Evolutionary conservation across 495 filamentous ascomycete genomes (phyloP), one percentile per base, ranked within the genome.

Genomic region (Pyrenula aspistea): DNA sequence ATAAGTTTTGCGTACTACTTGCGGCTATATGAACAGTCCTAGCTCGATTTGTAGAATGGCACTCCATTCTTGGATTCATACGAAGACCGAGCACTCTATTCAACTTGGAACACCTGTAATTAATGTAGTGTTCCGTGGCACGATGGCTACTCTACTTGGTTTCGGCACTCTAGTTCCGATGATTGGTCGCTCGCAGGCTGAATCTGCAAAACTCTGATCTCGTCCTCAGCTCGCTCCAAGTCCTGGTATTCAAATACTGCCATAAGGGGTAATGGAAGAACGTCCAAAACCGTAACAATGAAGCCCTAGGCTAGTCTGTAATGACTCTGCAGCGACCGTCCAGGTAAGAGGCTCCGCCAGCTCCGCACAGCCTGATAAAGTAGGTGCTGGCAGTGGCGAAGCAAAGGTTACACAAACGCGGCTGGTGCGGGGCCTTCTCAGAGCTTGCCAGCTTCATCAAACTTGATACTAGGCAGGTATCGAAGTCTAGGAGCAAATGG

Each of bases 311-410:
- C 31, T 42, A 42, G n/a, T n/a, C n/a, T n/a, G 31, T 42, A 42
- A 42, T 42, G 31, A 42, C 15, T 42, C 31, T 42, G 31, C 31
- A 42, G 31, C 31, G 31, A 42, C 31, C 4, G 15, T 15, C 31
- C 15, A 42, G 15, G 31, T 42, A 15, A 42, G 31, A 42, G 31
- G 31, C 31, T 42, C 31, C 31, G 31, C 31, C 31, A 15, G 31
- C 31, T 4, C 31, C 31, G 31, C 31, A 42, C 31, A 42, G 31
- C 31, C 31, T 42, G 50, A 55, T 53, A 57, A 60, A 21, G 62
- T 62, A 42, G 50, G 60, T 56, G 51, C 55, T 54, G 60, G 62
- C 4, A 55, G 62, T 31, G 20, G 62, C 23, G 58, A 60, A 56
- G 58, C 31, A 42, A 15, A 42, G 31, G 31, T 42, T 42, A 42